A percentile compares a stretch with the other conserved stretches of the same genome.
phyloP scores from a whole-genome alignment of 2,329 filamentous ascomycete genomes.

The Arthrinium phaeospermum region DNA sequence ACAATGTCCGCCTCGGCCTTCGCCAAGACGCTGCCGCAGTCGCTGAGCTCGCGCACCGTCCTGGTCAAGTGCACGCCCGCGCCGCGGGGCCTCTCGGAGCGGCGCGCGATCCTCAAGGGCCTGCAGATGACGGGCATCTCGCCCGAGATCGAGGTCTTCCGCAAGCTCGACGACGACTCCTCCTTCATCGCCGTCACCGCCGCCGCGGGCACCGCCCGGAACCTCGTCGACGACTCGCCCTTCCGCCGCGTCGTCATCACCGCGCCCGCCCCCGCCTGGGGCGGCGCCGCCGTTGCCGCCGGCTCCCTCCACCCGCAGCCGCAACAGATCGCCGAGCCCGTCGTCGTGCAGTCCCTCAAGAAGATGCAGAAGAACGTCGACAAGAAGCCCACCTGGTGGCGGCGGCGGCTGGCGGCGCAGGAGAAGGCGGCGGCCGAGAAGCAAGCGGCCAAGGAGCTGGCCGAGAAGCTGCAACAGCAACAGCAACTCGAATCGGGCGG shows the following conservation, averaged over 20 bases:
- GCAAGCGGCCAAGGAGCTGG: background rate
- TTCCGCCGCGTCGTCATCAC: conserved; percentile 50
- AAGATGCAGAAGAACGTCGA: background rate
- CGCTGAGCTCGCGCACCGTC: conserved; percentile 41
- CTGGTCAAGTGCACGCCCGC: conserved; percentile 58
- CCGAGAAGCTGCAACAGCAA: background rate
- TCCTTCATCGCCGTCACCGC: conserved; percentile 58
- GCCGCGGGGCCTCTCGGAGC: conserved; percentile 58
- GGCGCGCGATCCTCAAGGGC: conserved; percentile 58
- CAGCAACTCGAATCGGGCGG: background rate
- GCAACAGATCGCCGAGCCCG: conserved; percentile 34
- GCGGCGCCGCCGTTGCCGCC: conserved; percentile 20
- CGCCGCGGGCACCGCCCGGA: conserved; percentile 43
- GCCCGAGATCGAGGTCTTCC: conserved; percentile 56
- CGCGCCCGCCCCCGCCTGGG: conserved; percentile 29
- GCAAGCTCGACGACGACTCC: conserved; percentile 50
- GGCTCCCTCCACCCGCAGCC: background rate
- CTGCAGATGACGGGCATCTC: conserved; percentile 52
- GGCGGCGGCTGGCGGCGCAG: background rate
- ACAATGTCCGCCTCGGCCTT: conserved; percentile 25
- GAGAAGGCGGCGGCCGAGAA: background rate
- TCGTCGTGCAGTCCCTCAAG: conserved; percentile 26
- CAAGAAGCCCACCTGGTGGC: background rate
- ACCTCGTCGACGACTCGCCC: conserved; percentile 53
- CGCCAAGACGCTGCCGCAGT: conserved; percentile 36